These are phyloP conservation scores for Arctostaphylos glauca DNA, from an alignment of 148 eudicot species.

Conservation along the genomic window DNA sequence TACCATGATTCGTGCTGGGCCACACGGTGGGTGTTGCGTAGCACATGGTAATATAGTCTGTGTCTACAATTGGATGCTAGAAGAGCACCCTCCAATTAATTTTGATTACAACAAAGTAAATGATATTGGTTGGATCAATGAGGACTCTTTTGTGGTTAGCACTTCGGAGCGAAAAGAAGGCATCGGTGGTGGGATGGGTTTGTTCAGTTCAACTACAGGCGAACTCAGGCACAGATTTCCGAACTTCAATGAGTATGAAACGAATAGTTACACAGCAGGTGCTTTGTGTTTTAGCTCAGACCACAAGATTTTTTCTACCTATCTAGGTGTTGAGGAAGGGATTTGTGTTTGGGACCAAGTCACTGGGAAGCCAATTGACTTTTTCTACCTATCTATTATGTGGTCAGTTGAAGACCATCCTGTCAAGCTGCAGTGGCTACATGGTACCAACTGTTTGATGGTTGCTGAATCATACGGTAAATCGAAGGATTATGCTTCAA, in stretches of 20 bases:
- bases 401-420: too few species aligned
- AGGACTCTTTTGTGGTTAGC: slow-evolving; percentile 47
- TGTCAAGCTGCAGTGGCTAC: slow-evolving; percentile 72
- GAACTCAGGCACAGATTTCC: slow-evolving; percentile 48
- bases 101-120: slow-evolving; percentile 80
- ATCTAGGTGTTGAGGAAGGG: slow-evolving; percentile 78
- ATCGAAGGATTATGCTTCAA: slow-evolving; percentile 74
- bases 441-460: slow-evolving; percentile 51
- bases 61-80: slow-evolving; percentile 77
- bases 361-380: slow-evolving; percentile 68
- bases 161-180: slow-evolving; percentile 63
- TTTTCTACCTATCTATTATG: too few species aligned
- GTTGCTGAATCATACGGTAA: too few species aligned
- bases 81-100: slow-evolving; percentile 62
- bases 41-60: slow-evolving; percentile 91
- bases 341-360: slow-evolving; percentile 79
- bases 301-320: slow-evolving; percentile 62
- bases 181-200: slow-evolving; percentile 71
- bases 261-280: slow-evolving; percentile 79
- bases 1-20: slow-evolving; percentile 73
- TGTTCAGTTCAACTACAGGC: slow-evolving; percentile 52
- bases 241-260: slow-evolving; percentile 51
- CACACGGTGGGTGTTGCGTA: slow-evolving; percentile 78
- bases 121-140: slow-evolving; percentile 60
- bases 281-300: slow-evolving; percentile 50